These are phyloP conservation scores for Macrocybe gigantea DNA, from an alignment of 768 basidiomycete species.

Conservation along the genomic window DNA sequence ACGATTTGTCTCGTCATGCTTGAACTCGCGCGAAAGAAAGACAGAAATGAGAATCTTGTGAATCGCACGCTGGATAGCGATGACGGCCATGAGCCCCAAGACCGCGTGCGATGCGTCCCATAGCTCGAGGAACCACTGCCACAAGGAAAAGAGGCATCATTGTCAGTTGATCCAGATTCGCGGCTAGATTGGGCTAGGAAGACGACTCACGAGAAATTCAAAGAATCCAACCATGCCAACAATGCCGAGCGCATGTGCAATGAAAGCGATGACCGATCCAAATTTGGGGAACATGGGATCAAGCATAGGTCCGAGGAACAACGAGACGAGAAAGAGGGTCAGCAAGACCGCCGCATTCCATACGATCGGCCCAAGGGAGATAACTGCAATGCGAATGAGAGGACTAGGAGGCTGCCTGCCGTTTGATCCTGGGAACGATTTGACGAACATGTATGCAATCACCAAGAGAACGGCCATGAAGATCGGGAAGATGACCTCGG, in stretches of 20 bases:
- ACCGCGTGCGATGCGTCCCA: conserved; percentile 94
- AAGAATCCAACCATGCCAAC: conserved; percentile 92
- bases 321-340: conserved; percentile 81
- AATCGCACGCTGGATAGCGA: conserved; percentile 86
- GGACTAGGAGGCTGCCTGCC: conserved; percentile 72
- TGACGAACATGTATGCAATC: conserved; percentile 89
- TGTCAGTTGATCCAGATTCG: background rate
- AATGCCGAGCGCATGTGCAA: conserved; percentile 78
- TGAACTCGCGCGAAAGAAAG: conserved; percentile 96
- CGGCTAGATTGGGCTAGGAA: too few relatives aligned
- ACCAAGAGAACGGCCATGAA: conserved; percentile 83
- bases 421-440: conserved; percentile 65
- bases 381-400: conserved; percentile 88
- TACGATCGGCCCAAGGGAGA: conserved; percentile 91
- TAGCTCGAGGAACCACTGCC: conserved; percentile 90
- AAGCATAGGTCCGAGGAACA: conserved; percentile 91
- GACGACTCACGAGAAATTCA: conserved; percentile 76
- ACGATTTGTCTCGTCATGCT: conserved; percentile 97
- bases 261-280: conserved; percentile 86
- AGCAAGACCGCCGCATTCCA: conserved; percentile 90
- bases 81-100: conserved; percentile 86
- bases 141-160: conserved; percentile 12
- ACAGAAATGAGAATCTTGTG: conserved; percentile 93
- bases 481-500: conserved; percentile 82
- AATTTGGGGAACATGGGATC: conserved; percentile 82